A percentile compares a stretch with the other conserved stretches of the same genome.
phyloP scores from a whole-genome alignment of 108 stramenopile species.

The Parietichytrium sp. region DNA sequence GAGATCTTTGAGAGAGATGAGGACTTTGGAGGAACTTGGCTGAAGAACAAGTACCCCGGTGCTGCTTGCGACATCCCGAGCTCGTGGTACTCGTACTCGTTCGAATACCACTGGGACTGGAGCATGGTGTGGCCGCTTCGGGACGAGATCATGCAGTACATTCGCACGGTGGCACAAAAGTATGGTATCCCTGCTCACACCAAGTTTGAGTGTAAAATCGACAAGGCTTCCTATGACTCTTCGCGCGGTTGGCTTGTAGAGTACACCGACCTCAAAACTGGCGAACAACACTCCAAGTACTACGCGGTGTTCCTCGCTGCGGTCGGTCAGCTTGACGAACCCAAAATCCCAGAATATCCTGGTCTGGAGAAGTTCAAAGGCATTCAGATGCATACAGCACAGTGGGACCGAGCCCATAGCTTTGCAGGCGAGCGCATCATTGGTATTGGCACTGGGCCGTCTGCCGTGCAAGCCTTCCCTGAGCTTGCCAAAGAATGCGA shows the following conservation, averaged over 20 bases:
- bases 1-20: slow-evolving; percentile 17
- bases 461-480: slow-evolving; percentile 14
- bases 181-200: slow-evolving; percentile 1
- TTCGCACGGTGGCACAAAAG: slow-evolving; percentile 9
- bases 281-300: neutral
- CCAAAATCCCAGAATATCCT: neutral
- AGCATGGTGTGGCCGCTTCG: neutral
- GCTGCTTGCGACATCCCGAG: neutral
- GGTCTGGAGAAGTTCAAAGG: slow-evolving; percentile 30
- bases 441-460: slow-evolving; percentile 9
- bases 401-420: neutral
- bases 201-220: neutral
- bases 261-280: neutral
- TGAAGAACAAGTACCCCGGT: slow-evolving; percentile 17
- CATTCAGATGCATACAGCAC: neutral
- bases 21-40: slow-evolving; percentile 34
- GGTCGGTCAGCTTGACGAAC: slow-evolving; percentile 15
- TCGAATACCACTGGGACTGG: slow-evolving; percentile 29
- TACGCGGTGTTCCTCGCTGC: slow-evolving; percentile 2
- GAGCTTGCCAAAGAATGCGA: neutral
- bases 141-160: slow-evolving; percentile 17
- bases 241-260: slow-evolving; percentile 26
- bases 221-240: neutral
- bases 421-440: slow-evolving; percentile 13
- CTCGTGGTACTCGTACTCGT: slow-evolving; percentile 1